These are phyloP conservation scores for Apophysomyces sp. DNA, from an alignment of 371 early-diverging fungal species.

Conservation along the genomic window DNA sequence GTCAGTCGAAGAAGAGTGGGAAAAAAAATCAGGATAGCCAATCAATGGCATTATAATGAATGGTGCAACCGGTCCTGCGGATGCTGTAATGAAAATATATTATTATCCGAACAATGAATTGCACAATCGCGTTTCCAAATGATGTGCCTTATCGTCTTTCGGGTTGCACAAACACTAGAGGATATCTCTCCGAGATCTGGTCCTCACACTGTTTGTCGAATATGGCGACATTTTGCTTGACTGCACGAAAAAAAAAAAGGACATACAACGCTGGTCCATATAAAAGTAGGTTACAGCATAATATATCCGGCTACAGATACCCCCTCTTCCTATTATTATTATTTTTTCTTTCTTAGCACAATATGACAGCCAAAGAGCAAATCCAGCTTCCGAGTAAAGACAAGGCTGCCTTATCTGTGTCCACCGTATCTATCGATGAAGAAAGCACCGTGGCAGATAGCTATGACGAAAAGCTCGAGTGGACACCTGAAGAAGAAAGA, in stretches of 20 bases:
- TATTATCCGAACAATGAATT: background rate
- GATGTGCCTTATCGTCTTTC: background rate
- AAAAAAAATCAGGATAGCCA: background rate
- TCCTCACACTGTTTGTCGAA: background rate
- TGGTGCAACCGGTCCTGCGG: background rate
- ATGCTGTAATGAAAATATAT: background rate
- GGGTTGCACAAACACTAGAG: background rate
- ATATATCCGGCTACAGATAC: too few species aligned
- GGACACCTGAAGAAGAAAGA: slow-evolving; percentile 42
- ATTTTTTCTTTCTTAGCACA: background rate
- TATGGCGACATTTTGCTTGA: background rate
- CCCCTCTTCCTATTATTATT: background rate
- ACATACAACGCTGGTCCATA: background rate
- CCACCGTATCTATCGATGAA: slow-evolving; percentile 4
- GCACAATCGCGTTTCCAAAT: background rate
- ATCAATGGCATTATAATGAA: background rate
- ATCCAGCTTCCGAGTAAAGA: background rate
- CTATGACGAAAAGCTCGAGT: slow-evolving; percentile 25
- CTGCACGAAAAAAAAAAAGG: background rate
- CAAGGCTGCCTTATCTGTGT: background rate
- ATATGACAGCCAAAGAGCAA: background rate
- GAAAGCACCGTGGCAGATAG: slow-evolving; percentile 13
- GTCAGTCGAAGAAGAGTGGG: background rate
- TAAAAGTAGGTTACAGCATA: background rate
- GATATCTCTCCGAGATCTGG: background rate